Base-by-base conservation (phyloP, 768 basidiomycete genomes). In the Ramaria sp. region DNA sequence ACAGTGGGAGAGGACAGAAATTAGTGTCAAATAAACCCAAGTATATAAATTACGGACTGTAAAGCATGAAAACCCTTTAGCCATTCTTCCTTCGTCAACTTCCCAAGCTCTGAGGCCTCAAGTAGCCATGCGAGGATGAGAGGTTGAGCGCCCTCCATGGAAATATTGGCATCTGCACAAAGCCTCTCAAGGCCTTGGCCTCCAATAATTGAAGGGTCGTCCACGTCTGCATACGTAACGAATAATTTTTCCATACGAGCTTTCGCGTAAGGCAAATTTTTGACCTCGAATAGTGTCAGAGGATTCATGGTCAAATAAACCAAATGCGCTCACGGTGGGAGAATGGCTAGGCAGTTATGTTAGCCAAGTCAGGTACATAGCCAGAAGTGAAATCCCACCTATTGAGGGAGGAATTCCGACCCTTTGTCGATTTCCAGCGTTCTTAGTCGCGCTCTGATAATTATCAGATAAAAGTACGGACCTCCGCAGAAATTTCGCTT, bases 71-170 rank as follows among this genome's bases (percentile, higher is more conserved):
- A 80, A 17, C 81, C 84, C 57, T 74, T 73, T n/a, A 72, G 67
- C 89, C 89, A 91, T 63, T 88, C 86, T 7, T 78, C 74, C 68
- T 74, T 78, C 45, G 77, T 76, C 48, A 91, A 72, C 62, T 82
- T 86, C 31, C 75, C 86, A 82, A 91, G 83, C 64, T 89, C 86
- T 58, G 75, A 73, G 10, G 84, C 77, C 47, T 77, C 72, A 56
- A 87, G 68, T 62, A 86, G 83, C 89, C 89, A 91, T 22, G 86
- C 79, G 13, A 91, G 71, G 17, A 91, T 73, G 53, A 91, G 72
- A 19, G 88, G 85, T 60, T 80, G 69, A 6, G 83, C 73, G 31
- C 88, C 86, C 19, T 91, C 88, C 67, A 92, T 71, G 0, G 86
- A 73, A 47, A 91, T 77, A n/a, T 78, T 71, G 12, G 83, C 79